A percentile compares a stretch with the other conserved stretches of the same genome.
These are phyloP conservation scores for Rehmannia glutinosa DNA, from an alignment of 257 asterid species.

Conservation along the genomic window DNA sequence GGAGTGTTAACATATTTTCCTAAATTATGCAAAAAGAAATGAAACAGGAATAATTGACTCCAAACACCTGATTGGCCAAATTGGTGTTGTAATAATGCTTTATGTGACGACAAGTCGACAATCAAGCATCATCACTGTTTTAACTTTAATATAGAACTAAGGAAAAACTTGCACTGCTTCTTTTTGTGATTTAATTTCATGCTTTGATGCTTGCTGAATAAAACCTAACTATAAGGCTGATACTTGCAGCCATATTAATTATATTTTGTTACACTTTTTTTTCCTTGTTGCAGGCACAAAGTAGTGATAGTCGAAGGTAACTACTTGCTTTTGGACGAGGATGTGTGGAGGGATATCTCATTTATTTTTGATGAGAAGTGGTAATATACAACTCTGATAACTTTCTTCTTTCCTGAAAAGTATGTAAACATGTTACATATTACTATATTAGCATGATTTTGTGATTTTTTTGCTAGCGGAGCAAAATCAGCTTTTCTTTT, in stretches of 20 bases:
- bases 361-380: slow-evolving; percentile 79
- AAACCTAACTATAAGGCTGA: not conserved
- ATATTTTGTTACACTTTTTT: not conserved
- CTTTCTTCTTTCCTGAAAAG: slow-evolving; percentile 11
- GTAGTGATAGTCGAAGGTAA: slow-evolving; percentile 92
- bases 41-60: not conserved
- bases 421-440: not conserved
- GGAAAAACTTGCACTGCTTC: not conserved
- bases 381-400: slow-evolving; percentile 34
- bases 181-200: slow-evolving; percentile 8
- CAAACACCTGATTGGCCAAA: not conserved
- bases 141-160: slow-evolving; percentile 4
- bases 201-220: slow-evolving; percentile 7
- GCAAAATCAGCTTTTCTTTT: too few relatives aligned
- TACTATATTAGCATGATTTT: too few relatives aligned
- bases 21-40: not conserved
- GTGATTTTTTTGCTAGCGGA: too few relatives aligned
- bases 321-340: slow-evolving; percentile 76
- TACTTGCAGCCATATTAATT: slow-evolving; percentile 4
- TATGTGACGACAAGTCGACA: not conserved
- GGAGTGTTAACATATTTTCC: too few relatives aligned
- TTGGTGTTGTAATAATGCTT: not conserved
- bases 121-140: slow-evolving; percentile 2
- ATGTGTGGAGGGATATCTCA: slow-evolving; percentile 75
- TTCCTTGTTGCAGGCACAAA: slow-evolving; percentile 66